These are phyloP conservation scores for Gryganskiella cystojenkinii DNA, from an alignment of 192 early-diverging fungal genomes.

Conservation along the genomic window DNA sequence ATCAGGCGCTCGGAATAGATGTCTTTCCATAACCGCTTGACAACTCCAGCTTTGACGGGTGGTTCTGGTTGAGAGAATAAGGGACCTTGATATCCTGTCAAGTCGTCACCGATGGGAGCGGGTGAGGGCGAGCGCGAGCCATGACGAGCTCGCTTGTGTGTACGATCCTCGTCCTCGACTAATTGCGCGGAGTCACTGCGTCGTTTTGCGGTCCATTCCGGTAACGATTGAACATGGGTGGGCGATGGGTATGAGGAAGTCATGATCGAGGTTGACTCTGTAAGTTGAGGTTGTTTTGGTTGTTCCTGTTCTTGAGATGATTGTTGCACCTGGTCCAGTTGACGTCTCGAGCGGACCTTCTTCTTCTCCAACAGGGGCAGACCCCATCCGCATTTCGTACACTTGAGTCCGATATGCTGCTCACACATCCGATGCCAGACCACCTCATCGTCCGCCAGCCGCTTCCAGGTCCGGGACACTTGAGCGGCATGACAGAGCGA, in stretches of 20 bases:
- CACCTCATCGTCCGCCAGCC: constrained; percentile 88
- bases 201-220: no score
- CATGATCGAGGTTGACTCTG: no score
- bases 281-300: constrained; percentile 2
- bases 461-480: constrained; percentile 83
- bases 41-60: constrained; percentile 24
- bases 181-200: no score
- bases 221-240: no score
- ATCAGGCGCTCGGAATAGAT: constrained; percentile 93
- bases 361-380: constrained; percentile 84
- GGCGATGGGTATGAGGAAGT: no score
- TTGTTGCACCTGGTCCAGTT: constrained; percentile 17
- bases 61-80: constrained; percentile 40
- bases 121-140: constrained; percentile 23
- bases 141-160: constrained; percentile 36
- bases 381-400: constrained; percentile 97
- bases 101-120: not conserved
- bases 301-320: constrained; percentile 24
- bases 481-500: constrained; percentile 93
- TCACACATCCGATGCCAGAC: constrained; percentile 98
- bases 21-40: constrained; percentile 89
- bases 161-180: constrained; percentile 8
- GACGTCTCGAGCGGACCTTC: constrained; percentile 55
- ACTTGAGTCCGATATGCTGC: constrained; percentile 97
- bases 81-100: constrained; percentile 10